phyloP scores from a whole-genome alignment of 805 yeast species.

The Hanseniaspora lachancei region DNA sequence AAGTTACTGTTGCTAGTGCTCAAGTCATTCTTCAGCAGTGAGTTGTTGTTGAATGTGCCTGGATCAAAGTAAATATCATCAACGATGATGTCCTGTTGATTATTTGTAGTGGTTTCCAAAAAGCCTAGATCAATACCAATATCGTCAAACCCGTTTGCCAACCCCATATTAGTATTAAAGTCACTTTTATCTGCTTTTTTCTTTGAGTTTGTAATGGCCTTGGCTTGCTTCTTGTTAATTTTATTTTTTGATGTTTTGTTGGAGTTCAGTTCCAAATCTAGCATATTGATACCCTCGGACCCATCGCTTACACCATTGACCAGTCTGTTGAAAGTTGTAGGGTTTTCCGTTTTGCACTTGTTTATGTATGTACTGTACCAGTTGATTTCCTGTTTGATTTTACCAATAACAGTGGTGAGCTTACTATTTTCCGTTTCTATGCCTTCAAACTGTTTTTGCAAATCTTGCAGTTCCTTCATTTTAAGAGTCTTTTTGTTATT shows the following conservation, averaged over 20 bases:
- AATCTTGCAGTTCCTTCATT: conserved; percentile 15
- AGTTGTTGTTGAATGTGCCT: neutral
- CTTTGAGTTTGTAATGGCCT: neutral
- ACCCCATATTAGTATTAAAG: neutral
- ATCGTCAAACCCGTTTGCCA: conserved; percentile 12
- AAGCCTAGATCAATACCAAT: conserved; percentile 7
- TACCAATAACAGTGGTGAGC: conserved; percentile 19
- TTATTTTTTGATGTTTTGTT: neutral
- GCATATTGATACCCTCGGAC: conserved; percentile 12
- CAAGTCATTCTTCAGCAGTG: neutral
- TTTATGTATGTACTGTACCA: conserved; percentile 16
- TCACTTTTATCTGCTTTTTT: neutral
- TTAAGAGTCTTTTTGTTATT: conserved; percentile 17
- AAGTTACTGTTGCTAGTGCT: neutral
- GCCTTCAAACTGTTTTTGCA: conserved; percentile 20
- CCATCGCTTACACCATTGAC: conserved; percentile 8
- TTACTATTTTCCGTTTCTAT: conserved; percentile 22
- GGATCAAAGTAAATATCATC: conserved; percentile 8
- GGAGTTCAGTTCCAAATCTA: conserved; percentile 3
- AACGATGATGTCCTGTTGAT: conserved; percentile 1
- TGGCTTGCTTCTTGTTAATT: neutral
- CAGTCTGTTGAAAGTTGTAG: conserved; percentile 7
- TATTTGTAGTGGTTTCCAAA: neutral
- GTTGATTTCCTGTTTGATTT: conserved; percentile 20
- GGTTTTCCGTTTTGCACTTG: conserved; percentile 10